These are phyloP conservation scores for Penicillium vulpinum DNA, from an alignment of 2,329 filamentous ascomycete genomes.

Conservation along the genomic window DNA sequence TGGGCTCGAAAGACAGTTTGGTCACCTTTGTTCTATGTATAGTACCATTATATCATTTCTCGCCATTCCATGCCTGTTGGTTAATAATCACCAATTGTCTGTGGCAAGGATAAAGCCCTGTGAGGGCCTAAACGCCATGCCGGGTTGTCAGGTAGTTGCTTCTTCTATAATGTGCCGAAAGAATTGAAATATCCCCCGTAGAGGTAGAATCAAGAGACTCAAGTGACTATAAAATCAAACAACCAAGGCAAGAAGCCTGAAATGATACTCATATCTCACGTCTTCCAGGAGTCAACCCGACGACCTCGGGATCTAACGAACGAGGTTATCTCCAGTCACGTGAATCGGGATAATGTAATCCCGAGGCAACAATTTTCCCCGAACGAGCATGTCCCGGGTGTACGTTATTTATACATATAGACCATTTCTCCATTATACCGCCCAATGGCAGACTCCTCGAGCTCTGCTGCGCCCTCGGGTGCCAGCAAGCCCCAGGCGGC, in stretches of 20 bases:
- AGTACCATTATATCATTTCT: too few relatives aligned
- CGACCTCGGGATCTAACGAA: background rate
- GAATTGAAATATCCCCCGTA: background rate
- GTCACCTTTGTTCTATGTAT: too few relatives aligned
- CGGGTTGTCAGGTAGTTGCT: background rate
- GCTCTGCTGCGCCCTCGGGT: constrained; percentile 37
- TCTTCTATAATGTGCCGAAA: background rate
- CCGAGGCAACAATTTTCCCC: constrained; percentile 22
- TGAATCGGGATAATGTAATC: constrained; percentile 15
- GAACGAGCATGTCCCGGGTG: constrained; percentile 6
- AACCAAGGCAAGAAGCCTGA: background rate
- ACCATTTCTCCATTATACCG: background rate
- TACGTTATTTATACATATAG: background rate
- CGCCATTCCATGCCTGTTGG: background rate
- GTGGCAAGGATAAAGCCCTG: background rate
- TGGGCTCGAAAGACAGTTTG: too few relatives aligned
- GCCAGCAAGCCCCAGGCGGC: constrained; percentile 42
- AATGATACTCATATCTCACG: background rate
- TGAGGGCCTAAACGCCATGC: background rate
- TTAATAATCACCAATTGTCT: too few relatives aligned
- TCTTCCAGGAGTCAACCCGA: background rate
- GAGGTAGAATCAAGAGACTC: background rate
- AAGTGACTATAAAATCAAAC: background rate
- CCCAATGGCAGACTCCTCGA: constrained; percentile 41
- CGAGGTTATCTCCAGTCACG: constrained; percentile 9